Evolutionary conservation across 164 flowering plant species (phyloP), one percentile per base, ranked within the genome.

Genomic region (Chimonanthus salicifolius): DNA sequence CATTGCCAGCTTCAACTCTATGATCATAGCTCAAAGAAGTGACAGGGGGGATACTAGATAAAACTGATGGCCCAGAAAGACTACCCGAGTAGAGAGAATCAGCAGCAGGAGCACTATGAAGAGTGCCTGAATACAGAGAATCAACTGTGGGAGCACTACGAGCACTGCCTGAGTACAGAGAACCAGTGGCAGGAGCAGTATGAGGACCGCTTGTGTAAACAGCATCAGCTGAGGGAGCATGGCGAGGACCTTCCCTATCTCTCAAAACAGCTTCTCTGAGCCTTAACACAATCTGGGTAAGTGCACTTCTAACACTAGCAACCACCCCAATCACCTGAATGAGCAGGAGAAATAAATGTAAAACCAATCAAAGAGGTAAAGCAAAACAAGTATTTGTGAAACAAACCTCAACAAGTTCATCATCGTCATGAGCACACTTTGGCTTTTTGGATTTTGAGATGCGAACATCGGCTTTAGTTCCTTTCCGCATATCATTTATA

Each of bases 321-420:
- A 89, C 92, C 76, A 85, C 88, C 73, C 98, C 99, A 78, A 70
- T 68, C 16, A 91, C 87, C 99, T 94, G 72, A 58, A 60, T 47
- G 33, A 43, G 20, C 49, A 71, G 6, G 48, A n/a, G 49, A 7
- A 33, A 33, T 0, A 10, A 63, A 20, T 63, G 21, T 63, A 33
- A 63, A 63, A 63, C 46, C 21, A 9, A 18, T 63, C 33, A 63
- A 63, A 63, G 13, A 16, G 2, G 45, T 5, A 60, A 6, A 43
- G 4, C 4, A 63, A 63, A 63, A 20, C 66, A 3, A 20, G 44
- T 10, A 11, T 43, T 3, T 9, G 18, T 48, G 69, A 67, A 70
- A 20, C 76, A 74, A 43, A 95, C 99, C 97, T 93, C 98, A 78
- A 95, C 85, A 71, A 88, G 91, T 79, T 95, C 97, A 79, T 88